Base-by-base conservation (phyloP, 2,329 filamentous ascomycete species). In the Dactylonectria estremocensis region DNA sequence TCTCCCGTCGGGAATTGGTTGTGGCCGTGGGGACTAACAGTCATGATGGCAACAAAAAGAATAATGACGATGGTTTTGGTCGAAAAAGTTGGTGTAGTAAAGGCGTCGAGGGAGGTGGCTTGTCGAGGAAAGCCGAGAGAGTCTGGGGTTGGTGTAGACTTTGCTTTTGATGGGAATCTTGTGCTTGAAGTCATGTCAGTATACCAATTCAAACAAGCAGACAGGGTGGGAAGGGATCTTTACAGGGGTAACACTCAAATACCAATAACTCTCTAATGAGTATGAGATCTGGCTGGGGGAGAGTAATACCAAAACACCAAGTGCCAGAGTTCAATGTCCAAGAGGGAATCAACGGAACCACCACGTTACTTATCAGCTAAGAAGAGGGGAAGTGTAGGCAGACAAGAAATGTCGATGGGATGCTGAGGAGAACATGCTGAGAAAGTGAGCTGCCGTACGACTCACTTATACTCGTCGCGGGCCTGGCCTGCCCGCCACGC, bases 1-100 rank as follows among this genome's bases (percentile, higher is more conserved):
- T 75, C 75, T 14, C 54, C 65, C n/a, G 65, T 49, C 22, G 69
- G 60, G 40, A 5, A n/a, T 45, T 76, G 74, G 28, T 68, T 71
- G 45, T 76, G 74, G 33, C 66, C 70, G 35, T 61, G 57, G 50
- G 70, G 68, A 31, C 62, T 74, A 10, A 74, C 73, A 73, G 76
- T 76, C 28, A 49, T 69, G 35, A 16, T 10, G 18, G 28, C 16
- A 7, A 7, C 24, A 28, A 28, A 28, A 28, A n/a, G n/a, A n/a
- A n/a, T n/a, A n/a, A n/a, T n/a, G n/a, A n/a, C n/a, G 24, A 28
- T 28, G 24, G 4, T 5, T 28, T 28, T n/a, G 14, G 35, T 16
- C 14, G 13, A 20, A 31, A 3, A 24, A 14, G 11, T 20, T 59
- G 14, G 48, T 53, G 11, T 14, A 35, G 18, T 7, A 2, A 14